Conservation (phyloP, 2,329 filamentous ascomycete species). For the Aspergillus bombycis region DNA sequence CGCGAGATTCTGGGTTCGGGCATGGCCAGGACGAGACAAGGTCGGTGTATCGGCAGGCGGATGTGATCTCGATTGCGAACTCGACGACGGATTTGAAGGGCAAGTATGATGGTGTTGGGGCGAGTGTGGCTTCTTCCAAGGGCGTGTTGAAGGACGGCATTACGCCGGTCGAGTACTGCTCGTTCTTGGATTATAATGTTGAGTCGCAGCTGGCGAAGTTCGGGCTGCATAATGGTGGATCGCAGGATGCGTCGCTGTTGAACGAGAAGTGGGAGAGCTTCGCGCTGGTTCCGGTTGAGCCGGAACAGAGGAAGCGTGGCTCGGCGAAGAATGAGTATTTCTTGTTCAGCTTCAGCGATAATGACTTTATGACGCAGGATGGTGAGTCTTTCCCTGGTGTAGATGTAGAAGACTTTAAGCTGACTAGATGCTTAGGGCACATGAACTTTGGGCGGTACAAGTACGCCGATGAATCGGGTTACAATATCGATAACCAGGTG, state of each 20-base stretch:
- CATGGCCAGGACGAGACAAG: conserved; percentile 56
- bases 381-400: conserved; percentile 42
- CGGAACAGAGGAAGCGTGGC: conserved; percentile 21
- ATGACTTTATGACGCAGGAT: conserved; percentile 76
- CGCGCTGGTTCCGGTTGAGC: conserved; percentile 62
- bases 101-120: conserved; percentile 41
- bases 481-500: conserved; percentile 63
- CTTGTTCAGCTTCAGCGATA: conserved; percentile 69
- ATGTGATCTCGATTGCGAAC: conserved; percentile 66
- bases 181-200: conserved; percentile 70
- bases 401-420: not conserved
- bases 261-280: conserved; percentile 81
- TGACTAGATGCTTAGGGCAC: conserved; percentile 44
- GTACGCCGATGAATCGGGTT: conserved; percentile 62
- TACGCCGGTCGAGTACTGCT: conserved; percentile 63
- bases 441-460: conserved; percentile 60
- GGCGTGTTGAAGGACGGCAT: conserved; percentile 60
- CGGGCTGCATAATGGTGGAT: conserved; percentile 69
- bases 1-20: conserved; percentile 65
- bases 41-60: conserved; percentile 69
- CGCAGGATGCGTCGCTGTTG: conserved; percentile 60
- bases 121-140: conserved; percentile 50
- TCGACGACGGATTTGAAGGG: conserved; percentile 64
- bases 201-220: conserved; percentile 67
- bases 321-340: conserved; percentile 63